Percentiles rank a stretch among this genome's conserved stretches.
Conservation (phyloP, 2,329 filamentous ascomycete species). For the Bipolaris cookei region DNA sequence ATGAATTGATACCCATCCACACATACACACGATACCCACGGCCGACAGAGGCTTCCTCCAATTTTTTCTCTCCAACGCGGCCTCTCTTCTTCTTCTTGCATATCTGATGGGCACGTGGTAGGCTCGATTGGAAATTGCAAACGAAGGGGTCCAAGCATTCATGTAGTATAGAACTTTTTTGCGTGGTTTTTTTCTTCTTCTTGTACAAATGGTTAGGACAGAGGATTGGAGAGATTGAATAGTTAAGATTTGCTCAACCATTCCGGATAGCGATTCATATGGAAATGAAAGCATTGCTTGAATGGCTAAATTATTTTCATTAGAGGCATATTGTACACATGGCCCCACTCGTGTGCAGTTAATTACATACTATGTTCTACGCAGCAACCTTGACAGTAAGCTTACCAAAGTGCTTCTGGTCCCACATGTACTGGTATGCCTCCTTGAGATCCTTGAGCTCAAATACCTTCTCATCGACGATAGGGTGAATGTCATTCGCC, state of each 20-base stretch:
- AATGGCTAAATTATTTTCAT: too few relatives aligned
- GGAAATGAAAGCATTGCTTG: too few relatives aligned
- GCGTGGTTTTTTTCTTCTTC: background rate
- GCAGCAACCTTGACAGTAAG: slow-evolving; percentile 42
- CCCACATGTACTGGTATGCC: slow-evolving; percentile 58
- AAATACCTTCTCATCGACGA: slow-evolving; percentile 65
- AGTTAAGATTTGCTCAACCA: too few relatives aligned
- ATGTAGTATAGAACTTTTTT: background rate
- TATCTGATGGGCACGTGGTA: slow-evolving; percentile 2
- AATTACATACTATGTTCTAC: background rate
- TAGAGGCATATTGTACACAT: too few relatives aligned
- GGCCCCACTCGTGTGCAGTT: too few relatives aligned
- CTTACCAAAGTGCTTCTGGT: slow-evolving; percentile 55
- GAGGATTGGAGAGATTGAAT: background rate
- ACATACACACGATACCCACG: slow-evolving; percentile 13
- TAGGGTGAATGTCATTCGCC: slow-evolving; percentile 63
- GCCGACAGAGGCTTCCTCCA: slow-evolving; percentile 13
- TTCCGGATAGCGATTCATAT: too few relatives aligned
- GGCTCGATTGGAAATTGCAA: background rate
- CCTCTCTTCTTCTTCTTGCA: background rate
- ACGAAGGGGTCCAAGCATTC: background rate
- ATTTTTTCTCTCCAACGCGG: background rate
- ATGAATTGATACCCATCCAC: slow-evolving; percentile 22
- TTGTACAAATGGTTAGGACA: background rate
- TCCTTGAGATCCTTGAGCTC: slow-evolving; percentile 59